Evolutionary conservation across 768 basidiomycete genomes (phyloP).

Genomic region (Amanita exitialis): DNA sequence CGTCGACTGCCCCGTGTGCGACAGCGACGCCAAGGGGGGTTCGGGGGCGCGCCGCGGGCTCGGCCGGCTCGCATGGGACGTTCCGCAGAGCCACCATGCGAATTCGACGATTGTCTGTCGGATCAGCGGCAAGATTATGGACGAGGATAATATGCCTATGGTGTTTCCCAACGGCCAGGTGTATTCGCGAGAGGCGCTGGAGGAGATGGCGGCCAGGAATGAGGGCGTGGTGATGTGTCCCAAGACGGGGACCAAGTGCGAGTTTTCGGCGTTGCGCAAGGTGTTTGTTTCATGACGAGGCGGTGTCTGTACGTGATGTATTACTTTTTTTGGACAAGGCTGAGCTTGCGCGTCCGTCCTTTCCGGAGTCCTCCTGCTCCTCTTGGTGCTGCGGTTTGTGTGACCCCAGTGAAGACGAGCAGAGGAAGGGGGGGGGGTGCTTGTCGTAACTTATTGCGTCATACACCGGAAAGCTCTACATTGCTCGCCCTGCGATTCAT

Average conservation of each 20-base stretch:
- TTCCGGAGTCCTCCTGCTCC: too few species aligned
- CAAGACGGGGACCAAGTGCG: slow-evolving; percentile 52
- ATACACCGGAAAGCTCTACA: too few species aligned
- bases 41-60: slow-evolving; percentile 34
- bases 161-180: slow-evolving; percentile 87
- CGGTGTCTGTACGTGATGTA: too few species aligned
- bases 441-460: too few species aligned
- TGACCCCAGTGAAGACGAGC: too few species aligned
- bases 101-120: slow-evolving; percentile 94
- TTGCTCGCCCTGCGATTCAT: too few species aligned
- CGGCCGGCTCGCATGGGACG: slow-evolving; percentile 69
- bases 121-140: slow-evolving; percentile 89
- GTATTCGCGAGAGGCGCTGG: slow-evolving; percentile 87
- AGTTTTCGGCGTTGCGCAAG: slow-evolving; percentile 63
- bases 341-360: too few species aligned
- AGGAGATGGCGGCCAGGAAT: slow-evolving; percentile 80
- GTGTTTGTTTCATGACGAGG: slow-evolving; percentile 73
- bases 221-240: slow-evolving; percentile 81
- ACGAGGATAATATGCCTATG: slow-evolving; percentile 89
- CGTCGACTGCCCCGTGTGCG: slow-evolving; percentile 89
- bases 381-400: too few species aligned
- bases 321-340: too few species aligned
- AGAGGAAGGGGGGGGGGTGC: too few species aligned
- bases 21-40: slow-evolving; percentile 32
- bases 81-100: slow-evolving; percentile 88